Conservation (phyloP, 441 rosid genomes). For the Gossypium schwendimanii region DNA sequence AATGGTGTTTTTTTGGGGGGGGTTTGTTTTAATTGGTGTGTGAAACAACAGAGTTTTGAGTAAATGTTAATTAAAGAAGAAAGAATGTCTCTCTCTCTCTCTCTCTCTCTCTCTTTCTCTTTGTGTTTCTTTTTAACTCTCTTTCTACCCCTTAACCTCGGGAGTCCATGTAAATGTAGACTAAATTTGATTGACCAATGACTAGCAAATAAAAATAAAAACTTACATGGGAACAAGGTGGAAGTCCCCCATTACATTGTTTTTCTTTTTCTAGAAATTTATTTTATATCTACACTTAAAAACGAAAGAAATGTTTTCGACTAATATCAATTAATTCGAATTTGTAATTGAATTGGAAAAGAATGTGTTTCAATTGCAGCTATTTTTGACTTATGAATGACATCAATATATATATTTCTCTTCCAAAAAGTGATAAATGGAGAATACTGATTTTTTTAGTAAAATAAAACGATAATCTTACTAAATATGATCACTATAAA, state of each 20-base stretch:
- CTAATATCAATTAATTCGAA: too few species aligned
- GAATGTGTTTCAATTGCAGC: too few species aligned
- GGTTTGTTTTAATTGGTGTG: not conserved
- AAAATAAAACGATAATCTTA: too few species aligned
- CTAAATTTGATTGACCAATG: not conserved
- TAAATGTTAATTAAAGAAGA: constrained; percentile 5
- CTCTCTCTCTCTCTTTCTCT: not conserved
- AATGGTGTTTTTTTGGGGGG: not conserved
- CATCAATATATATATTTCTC: too few species aligned
- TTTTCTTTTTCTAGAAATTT: not conserved
- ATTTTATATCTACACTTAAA: too few species aligned
- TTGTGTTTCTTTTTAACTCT: not conserved
- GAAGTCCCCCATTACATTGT: not conserved
- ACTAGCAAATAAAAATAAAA: not conserved
- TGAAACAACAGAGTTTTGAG: constrained; percentile 5
- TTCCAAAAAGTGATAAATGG: too few species aligned
- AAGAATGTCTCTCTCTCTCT: constrained; percentile 1
- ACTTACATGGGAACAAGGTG: not conserved
- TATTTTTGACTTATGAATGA: too few species aligned
- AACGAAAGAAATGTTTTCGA: too few species aligned
- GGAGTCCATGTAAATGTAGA: not conserved
- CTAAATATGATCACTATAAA: too few species aligned
- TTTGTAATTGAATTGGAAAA: too few species aligned
- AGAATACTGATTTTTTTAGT: too few species aligned
- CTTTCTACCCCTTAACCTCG: not conserved